These are phyloP conservation scores for Withania somnifera DNA, from an alignment of 305 asterid genomes.

Conservation along the genomic window DNA sequence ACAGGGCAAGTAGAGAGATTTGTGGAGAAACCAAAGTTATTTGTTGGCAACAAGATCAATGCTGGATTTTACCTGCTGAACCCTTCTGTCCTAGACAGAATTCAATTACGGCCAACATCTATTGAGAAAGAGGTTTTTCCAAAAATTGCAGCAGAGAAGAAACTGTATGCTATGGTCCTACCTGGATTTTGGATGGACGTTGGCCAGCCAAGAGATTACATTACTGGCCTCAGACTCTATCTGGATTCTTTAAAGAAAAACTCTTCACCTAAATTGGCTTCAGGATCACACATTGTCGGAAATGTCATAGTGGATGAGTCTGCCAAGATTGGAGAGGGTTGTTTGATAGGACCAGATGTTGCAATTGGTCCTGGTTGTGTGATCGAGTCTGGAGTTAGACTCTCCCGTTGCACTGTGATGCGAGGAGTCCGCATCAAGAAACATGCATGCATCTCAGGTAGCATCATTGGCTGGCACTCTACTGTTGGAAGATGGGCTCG, in stretches of 20 bases:
- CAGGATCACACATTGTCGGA: conserved; percentile 19
- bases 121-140: conserved; percentile 28
- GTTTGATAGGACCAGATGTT: conserved; percentile 26
- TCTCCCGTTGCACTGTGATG: conserved; percentile 26
- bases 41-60: conserved; percentile 26
- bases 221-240: conserved; percentile 23
- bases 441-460: conserved; percentile 19
- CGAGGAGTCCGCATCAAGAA: conserved; percentile 26
- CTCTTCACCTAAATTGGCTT: conserved; percentile 17
- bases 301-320: conserved; percentile 25
- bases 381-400: conserved; percentile 25
- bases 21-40: conserved; percentile 23
- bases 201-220: conserved; percentile 27
- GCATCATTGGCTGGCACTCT: conserved; percentile 29
- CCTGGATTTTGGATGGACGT: conserved; percentile 31
- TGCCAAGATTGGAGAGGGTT: conserved; percentile 25
- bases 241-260: conserved; percentile 16
- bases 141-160: conserved; percentile 18
- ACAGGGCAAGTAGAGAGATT: conserved; percentile 23
- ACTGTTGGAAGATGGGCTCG: conserved; percentile 26
- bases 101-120: conserved; percentile 22
- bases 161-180: conserved; percentile 25
- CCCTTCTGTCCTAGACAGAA: conserved; percentile 20
- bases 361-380: conserved; percentile 24
- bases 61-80: conserved; percentile 24